A percentile compares a stretch with the other conserved stretches of the same genome.
Evolutionary conservation across 306 rosid genomes (phyloP).

Genomic region (Vigna mungo): DNA sequence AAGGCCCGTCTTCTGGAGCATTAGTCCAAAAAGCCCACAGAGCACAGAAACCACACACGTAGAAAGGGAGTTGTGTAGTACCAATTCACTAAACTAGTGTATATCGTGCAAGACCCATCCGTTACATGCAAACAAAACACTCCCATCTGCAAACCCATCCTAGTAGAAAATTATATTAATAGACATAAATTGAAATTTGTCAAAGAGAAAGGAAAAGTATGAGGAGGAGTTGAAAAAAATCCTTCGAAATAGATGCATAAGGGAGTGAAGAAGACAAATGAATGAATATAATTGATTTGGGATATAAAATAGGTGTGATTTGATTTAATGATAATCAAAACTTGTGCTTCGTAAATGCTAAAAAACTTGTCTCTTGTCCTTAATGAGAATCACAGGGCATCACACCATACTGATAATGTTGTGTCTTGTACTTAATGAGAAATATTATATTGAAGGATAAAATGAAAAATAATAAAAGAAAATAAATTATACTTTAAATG

Average conservation of each 20-base stretch:
- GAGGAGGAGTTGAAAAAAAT: neutral
- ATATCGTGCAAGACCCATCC: neutral
- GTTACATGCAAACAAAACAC: constrained; percentile 24
- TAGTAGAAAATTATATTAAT: neutral
- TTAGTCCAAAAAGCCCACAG: constrained; percentile 10
- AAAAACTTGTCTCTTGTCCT: neutral
- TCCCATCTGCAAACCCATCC: constrained; percentile 15
- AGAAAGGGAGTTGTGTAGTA: neutral
- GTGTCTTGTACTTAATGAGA: neutral
- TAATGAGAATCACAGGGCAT: neutral
- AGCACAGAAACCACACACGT: neutral
- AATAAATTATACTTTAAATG: neutral
- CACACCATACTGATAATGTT: neutral
- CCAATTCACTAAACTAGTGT: constrained; percentile 2
- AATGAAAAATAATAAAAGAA: neutral
- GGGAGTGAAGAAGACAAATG: neutral
- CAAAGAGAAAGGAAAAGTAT: neutral
- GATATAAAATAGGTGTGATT: neutral
- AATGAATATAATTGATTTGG: neutral
- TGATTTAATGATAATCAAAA: constrained; percentile 8
- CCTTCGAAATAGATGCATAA: neutral
- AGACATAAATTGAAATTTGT: constrained; percentile 10
- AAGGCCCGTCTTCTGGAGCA: neutral
- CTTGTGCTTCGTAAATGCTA: neutral
- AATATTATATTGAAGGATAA: neutral